Base-by-base conservation (phyloP, 495 filamentous ascomycete genomes). In the Talaromyces ruber region DNA sequence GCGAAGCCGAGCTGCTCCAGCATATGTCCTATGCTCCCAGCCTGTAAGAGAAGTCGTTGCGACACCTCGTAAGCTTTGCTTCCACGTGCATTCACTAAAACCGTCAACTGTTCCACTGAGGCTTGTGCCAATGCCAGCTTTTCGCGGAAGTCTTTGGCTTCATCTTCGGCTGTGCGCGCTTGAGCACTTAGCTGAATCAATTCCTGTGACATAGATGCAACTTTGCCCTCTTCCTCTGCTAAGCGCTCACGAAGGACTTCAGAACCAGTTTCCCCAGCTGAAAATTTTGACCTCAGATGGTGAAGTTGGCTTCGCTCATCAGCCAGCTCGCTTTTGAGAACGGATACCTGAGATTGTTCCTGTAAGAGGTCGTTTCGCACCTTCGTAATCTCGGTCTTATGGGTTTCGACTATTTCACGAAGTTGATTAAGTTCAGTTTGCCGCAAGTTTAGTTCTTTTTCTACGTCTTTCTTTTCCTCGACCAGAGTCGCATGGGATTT, bases 1-100 rank as follows among this genome's bases (percentile, higher is more conserved):
- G 87, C 84, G 68, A 92, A 95, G 12, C 93, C 92, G 3, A 98
- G 76, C 30, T 88, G 83, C 68, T 97, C 92, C 1, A 99, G 82
- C 51, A 99, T 84, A 37, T 84, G 82, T 37, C 83, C 83, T 4
- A 95, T 74, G 50, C 87, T 86, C 65, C 91, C 87, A 60, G 92
- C 88, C 57, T 94, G 90, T 3, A 83, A 73, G 62, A 89, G 90
- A 6, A 97, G 80, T 28, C 87, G 82, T 64, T 89, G 87, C 24
- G 92, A 93, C 9, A 97, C 76, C 61, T 97, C 90, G 66, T 91
- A 89, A 6, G 89, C 86, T 50, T 84, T 86, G 32, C 72, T 70
- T 29, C 85, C 87, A 26, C 90, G 88, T 54, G 82, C 79, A 56
- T 89, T 82, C 14, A 87, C 76, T 47, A 83, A 81, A 24, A 67